Evolutionary conservation across 352 stramenopile genomes (phyloP), one percentile per base, ranked within the genome.

Genomic region (Phytophthora niederhauseri): DNA sequence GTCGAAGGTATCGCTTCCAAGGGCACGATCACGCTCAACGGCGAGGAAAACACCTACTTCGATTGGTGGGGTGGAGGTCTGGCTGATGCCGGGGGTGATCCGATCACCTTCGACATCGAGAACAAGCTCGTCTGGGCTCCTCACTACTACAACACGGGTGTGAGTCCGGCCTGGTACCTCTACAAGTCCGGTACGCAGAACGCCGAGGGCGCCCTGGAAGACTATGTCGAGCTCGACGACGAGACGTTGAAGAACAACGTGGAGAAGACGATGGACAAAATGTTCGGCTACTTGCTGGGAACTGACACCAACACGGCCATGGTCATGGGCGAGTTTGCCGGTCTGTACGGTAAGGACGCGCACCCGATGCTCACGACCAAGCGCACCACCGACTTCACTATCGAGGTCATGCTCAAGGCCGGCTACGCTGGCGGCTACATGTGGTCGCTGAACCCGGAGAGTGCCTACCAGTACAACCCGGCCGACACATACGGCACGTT

Each of bases 381-480:
- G 59, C 84, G 84, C 24, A 79, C 76, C 30, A 90, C 80, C 1
- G 85, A 95, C 55, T 84, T 87, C n/a, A 84, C 82, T 11, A 87
- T 93, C 28, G 68, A 90, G 8, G 59, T 82, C 6, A 89, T 90
- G 74, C 41, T 93, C 9, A 69, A 85, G 53, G 61, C 76, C 1
- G 70, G 72, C 0, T 87, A 87, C 34, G 83, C 82, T 0, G 85
- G 85, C n/a, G 84, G 81, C 3, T 93, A 90, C 66, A 90, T 93
- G 81, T 93, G 85, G 85, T 91, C 83, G 11, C 69, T 93, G 2
- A 93, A 93, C 52, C 85, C 85, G 0, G 85, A 92, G 70, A 89
- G 77, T 71, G 85, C 81, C 50, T 93, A 93, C 69, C 78, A 89
- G 68, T 91, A 75, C 74, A 93, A 93, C 52, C 85, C 85, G 0